Percentiles rank a stretch among this genome's conserved stretches.
Conservation (phyloP, 129 eudicot genomes). For the Lactuca sativa region DNA sequence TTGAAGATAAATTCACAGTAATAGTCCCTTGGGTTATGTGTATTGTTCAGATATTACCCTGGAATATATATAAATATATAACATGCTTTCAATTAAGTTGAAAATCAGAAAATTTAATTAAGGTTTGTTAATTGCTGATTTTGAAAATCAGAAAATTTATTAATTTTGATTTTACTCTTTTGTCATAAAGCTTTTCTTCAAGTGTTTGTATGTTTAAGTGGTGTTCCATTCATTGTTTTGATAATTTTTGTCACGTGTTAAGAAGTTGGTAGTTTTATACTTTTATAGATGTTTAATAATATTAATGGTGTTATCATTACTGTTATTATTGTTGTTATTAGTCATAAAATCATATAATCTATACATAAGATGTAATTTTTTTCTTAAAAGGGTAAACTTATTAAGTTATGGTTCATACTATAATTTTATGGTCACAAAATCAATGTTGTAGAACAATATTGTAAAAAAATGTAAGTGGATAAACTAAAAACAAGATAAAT, state of each 20-base stretch:
- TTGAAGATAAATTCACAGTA: slow-evolving; percentile 4
- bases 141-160: too few relatives aligned
- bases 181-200: neutral
- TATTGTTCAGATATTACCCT: neutral
- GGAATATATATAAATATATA: too few relatives aligned
- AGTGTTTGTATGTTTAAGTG: neutral
- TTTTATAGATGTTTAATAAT: neutral
- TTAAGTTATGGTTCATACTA: neutral
- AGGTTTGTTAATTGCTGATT: neutral
- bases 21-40: slow-evolving; percentile 1
- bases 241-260: too few relatives aligned
- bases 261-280: too few relatives aligned
- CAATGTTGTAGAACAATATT: neutral
- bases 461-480: neutral
- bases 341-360: too few relatives aligned
- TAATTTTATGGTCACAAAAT: too few relatives aligned
- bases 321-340: too few relatives aligned
- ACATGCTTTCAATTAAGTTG: neutral
- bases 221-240: too few relatives aligned
- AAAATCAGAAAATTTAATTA: too few relatives aligned
- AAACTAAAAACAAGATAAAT: too few relatives aligned
- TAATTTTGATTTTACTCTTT: too few relatives aligned
- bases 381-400: neutral
- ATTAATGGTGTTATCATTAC: neutral
- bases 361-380: neutral